A percentile compares a stretch with the other conserved stretches of the same genome.
Evolutionary conservation across 441 rosid species (phyloP).

Genomic region (Eruca vesicaria): DNA sequence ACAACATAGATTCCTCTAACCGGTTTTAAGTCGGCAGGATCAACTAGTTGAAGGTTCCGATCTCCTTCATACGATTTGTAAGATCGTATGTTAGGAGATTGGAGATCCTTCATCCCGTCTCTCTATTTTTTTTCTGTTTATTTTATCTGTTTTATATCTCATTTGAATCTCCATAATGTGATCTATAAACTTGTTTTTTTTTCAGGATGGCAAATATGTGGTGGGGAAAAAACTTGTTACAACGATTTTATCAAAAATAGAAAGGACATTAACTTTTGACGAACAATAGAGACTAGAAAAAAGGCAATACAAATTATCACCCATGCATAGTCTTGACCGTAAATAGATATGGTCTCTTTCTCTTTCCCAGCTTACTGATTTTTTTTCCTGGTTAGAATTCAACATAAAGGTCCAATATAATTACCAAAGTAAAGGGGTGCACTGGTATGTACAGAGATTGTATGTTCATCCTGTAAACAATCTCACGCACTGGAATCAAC

Average conservation of each 20-base stretch:
- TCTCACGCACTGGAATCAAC: not conserved
- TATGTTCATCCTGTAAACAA: not conserved
- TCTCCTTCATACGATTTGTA: constrained; percentile 25
- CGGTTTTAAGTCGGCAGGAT: constrained; percentile 14
- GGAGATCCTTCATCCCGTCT: constrained; percentile 21
- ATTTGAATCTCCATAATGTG: not conserved
- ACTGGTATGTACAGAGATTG: not conserved
- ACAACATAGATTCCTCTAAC: constrained; percentile 16
- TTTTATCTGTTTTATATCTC: not conserved
- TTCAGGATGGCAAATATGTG: constrained; percentile 17
- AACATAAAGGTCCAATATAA: not conserved
- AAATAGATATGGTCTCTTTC: not conserved
- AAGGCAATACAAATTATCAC: not conserved
- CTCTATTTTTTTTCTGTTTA: not conserved
- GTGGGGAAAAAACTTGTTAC: constrained; percentile 1
- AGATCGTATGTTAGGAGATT: constrained; percentile 30
- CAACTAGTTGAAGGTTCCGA: constrained; percentile 27
- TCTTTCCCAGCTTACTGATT: not conserved
- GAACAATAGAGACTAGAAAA: not conserved
- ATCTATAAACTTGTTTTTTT: not conserved
- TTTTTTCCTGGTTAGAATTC: not conserved
- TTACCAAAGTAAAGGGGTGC: not conserved
- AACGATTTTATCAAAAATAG: constrained; percentile 27
- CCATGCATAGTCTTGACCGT: not conserved
- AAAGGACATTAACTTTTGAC: not conserved